Evolutionary conservation across 2,329 filamentous ascomycete species (phyloP), one percentile per base, ranked within the genome.

Genomic region (Aspergillus cejpii): DNA sequence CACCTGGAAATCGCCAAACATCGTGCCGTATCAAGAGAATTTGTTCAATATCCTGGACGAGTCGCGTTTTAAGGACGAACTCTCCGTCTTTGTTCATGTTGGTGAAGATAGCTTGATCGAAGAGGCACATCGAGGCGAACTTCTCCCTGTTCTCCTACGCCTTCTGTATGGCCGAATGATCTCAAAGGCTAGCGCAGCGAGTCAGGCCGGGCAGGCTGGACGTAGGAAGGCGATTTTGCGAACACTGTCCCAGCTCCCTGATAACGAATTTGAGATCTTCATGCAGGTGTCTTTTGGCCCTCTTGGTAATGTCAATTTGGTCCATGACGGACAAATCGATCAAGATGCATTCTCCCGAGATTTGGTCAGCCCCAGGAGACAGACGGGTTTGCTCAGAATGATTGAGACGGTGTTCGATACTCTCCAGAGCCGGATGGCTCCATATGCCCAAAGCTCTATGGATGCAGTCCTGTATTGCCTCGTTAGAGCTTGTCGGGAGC

Each of bases 311-410:
- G 66, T 88, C 11, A 73, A 72, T 2, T 66, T 91, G 7, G 58
- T 85, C 14, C 72, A 78, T 41, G 67, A 75, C 8, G 61, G 69
- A 1, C 56, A 68, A 4, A 57, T 80, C 5, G 68, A 76, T 2
- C 72, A 78, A 39, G 70, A 76, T 44, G 61, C 74, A 1, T 77
- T 89, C 39, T 64, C 73, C 1, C 68, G 74, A 21, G 78, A 86
- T 36, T 50, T 84, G 10, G 68, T 90, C 20, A 77, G 79, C 12
- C 69, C 78, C 8, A 80, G 90, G 57, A 92, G 90, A 65, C 91
- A 96, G 65, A 78, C 92, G 47, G 92, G 94, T 72, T 81, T 96
- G 61, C 71, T 95, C 41, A 94, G 94, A 61, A 92, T 97, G 87
- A 76, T 92, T 39, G 83, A 89, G 48, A 82, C 91, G 8, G 80